These are phyloP conservation scores for Candida nitratophila DNA, from an alignment of 805 yeast genomes.

Conservation along the genomic window DNA sequence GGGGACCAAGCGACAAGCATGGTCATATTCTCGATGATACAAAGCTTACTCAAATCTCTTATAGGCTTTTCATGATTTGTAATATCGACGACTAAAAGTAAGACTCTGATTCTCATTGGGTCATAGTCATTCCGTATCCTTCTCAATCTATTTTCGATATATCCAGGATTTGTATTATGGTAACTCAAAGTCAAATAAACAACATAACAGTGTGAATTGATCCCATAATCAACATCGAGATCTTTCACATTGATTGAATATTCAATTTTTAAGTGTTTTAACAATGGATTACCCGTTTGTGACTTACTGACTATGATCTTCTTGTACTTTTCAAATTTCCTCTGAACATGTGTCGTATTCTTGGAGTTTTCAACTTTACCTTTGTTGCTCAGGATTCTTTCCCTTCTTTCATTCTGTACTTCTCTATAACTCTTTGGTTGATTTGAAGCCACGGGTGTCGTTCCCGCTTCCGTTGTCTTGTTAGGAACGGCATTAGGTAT, in stretches of 20 bases:
- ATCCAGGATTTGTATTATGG: slow-evolving; percentile 72
- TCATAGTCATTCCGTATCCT: slow-evolving; percentile 21
- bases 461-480: too few relatives aligned
- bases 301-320: slow-evolving; percentile 52
- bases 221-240: slow-evolving; percentile 55
- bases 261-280: slow-evolving; percentile 45
- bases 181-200: slow-evolving; percentile 63
- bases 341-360: slow-evolving; percentile 9
- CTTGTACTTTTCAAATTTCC: slow-evolving; percentile 17
- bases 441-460: too few relatives aligned
- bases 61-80: slow-evolving; percentile 46
- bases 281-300: slow-evolving; percentile 68
- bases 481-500: background rate
- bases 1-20: slow-evolving; percentile 47
- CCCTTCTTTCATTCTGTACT: background rate
- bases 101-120: slow-evolving; percentile 36
- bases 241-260: slow-evolving; percentile 46
- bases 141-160: slow-evolving; percentile 51
- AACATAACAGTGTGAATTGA: slow-evolving; percentile 48
- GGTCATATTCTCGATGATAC: slow-evolving; percentile 42
- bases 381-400: background rate
- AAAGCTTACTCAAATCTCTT: slow-evolving; percentile 39
- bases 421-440: background rate
- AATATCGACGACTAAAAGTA: slow-evolving; percentile 60
- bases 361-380: background rate